phyloP scores from a whole-genome alignment of 2,329 filamentous ascomycete genomes.

The Fusarium chlamydosporum region DNA sequence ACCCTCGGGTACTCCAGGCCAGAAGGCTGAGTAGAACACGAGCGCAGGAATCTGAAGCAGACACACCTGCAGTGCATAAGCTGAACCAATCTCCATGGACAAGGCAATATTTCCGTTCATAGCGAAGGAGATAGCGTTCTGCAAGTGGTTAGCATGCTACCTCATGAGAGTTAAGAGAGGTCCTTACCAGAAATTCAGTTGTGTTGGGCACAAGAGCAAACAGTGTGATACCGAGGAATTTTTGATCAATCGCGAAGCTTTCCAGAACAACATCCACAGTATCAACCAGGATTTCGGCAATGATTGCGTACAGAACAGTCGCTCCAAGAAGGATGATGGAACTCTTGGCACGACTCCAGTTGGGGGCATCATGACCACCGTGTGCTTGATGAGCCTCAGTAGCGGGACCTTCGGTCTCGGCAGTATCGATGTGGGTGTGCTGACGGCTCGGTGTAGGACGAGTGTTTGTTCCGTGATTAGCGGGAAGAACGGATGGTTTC shows the following conservation, averaged over 20 bases:
- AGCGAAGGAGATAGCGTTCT: conserved; percentile 98
- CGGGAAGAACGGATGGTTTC: conserved; percentile 55
- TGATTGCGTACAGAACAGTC: conserved; percentile 93
- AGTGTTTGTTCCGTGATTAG: conserved; percentile 32
- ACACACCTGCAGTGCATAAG: conserved; percentile 96
- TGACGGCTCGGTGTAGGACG: conserved; percentile 55
- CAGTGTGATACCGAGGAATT: conserved; percentile 95
- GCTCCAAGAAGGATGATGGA: conserved; percentile 88
- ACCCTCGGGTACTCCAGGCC: conserved; percentile 62
- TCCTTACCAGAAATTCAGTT: conserved; percentile 90
- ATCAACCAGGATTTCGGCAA: conserved; percentile 96
- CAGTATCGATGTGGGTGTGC: conserved; percentile 29
- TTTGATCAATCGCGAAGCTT: conserved; percentile 92
- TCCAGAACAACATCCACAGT: conserved; percentile 97
- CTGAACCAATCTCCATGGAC: conserved; percentile 98
- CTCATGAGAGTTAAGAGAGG: conserved; percentile 8
- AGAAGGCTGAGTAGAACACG: conserved; percentile 89
- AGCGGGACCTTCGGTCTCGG: conserved; percentile 51
- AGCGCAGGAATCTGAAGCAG: conserved; percentile 93
- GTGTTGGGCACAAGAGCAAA: conserved; percentile 98
- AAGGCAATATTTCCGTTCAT: conserved; percentile 99
- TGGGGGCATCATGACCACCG: conserved; percentile 96
- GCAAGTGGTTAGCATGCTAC: conserved; percentile 16
- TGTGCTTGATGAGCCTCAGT: conserved; percentile 59
- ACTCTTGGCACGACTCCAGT: conserved; percentile 95